Evolutionary conservation across 768 basidiomycete genomes (phyloP).

Genomic region (Phlebiopsis gigantea): DNA sequence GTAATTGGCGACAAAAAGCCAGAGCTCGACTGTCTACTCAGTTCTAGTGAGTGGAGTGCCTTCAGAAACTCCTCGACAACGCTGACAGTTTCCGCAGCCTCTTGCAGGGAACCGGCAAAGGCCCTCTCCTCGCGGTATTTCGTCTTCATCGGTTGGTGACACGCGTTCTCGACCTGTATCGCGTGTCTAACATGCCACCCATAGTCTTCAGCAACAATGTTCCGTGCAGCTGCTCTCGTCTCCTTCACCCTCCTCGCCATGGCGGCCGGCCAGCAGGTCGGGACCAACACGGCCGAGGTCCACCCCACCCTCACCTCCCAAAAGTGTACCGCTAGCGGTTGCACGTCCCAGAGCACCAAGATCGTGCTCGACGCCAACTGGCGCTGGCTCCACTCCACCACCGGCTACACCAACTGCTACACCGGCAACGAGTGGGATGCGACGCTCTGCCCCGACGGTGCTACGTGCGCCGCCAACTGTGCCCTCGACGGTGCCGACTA

Average conservation of each 20-base stretch:
- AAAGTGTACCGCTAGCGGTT: conserved; percentile 41
- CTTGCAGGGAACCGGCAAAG: background rate
- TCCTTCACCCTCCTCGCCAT: conserved; percentile 28
- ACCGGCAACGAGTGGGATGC: conserved; percentile 31
- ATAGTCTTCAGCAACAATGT: conserved; percentile 18
- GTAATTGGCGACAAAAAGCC: background rate
- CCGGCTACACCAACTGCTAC: conserved; percentile 32
- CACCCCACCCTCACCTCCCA: conserved; percentile 43
- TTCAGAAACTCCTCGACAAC: background rate
- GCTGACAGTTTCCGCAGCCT: background rate
- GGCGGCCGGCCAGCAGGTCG: conserved; percentile 44
- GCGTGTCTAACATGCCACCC: background rate
- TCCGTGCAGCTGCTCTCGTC: conserved; percentile 25
- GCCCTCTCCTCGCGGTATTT: background rate
- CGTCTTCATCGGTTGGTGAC: background rate
- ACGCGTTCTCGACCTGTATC: background rate
- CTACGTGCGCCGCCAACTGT: conserved; percentile 29
- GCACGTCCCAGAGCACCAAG: conserved; percentile 23
- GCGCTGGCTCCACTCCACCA: conserved; percentile 32
- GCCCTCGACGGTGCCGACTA: conserved; percentile 31
- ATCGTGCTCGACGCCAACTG: conserved; percentile 44
- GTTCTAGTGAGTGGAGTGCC: background rate
- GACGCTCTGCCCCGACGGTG: conserved; percentile 26
- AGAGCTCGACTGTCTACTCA: conserved; percentile 5
- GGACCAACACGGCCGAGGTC: conserved; percentile 40